These are phyloP conservation scores for Ricinus communis DNA, from an alignment of 345 rosid species.

Conservation along the genomic window DNA sequence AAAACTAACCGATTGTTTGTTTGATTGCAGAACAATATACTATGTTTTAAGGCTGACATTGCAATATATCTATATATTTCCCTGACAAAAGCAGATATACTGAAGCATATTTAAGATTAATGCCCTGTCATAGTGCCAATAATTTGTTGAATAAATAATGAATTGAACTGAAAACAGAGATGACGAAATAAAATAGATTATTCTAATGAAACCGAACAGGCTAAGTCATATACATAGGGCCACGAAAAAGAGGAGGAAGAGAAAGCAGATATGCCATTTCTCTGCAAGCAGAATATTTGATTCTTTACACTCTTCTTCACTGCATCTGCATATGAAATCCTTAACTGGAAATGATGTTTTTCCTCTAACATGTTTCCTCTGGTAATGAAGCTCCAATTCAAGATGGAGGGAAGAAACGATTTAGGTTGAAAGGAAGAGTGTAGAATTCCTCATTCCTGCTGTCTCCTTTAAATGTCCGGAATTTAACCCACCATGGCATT, in stretches of 20 bases:
- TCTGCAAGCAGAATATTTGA: constrained; percentile 17
- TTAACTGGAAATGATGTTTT: constrained; percentile 35
- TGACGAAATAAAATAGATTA: constrained; percentile 4
- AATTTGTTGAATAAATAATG: not conserved
- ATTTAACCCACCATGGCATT: constrained; percentile 95
- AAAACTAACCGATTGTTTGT: too few species aligned
- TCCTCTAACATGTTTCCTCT: constrained; percentile 21
- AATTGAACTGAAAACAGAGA: not conserved
- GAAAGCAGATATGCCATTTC: constrained; percentile 8
- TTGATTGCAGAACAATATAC: too few species aligned
- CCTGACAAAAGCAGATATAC: too few species aligned
- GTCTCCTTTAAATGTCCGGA: constrained; percentile 86
- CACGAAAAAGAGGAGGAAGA: not conserved
- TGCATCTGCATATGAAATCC: constrained; percentile 8
- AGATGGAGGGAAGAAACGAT: constrained; percentile 96
- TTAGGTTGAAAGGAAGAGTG: constrained; percentile 91
- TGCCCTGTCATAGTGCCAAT: not conserved
- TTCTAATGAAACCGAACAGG: constrained; percentile 2
- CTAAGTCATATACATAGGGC: constrained; percentile 15
- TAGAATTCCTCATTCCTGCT: constrained; percentile 89
- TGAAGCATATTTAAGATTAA: not conserved
- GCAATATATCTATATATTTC: not conserved
- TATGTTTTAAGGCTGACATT: not conserved
- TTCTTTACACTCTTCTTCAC: not conserved
- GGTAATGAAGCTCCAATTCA: constrained; percentile 19